Percentiles rank a stretch among this genome's conserved stretches.
Evolutionary conservation across 768 basidiomycete genomes (phyloP).

Genomic region (Lactarius trivialis): DNA sequence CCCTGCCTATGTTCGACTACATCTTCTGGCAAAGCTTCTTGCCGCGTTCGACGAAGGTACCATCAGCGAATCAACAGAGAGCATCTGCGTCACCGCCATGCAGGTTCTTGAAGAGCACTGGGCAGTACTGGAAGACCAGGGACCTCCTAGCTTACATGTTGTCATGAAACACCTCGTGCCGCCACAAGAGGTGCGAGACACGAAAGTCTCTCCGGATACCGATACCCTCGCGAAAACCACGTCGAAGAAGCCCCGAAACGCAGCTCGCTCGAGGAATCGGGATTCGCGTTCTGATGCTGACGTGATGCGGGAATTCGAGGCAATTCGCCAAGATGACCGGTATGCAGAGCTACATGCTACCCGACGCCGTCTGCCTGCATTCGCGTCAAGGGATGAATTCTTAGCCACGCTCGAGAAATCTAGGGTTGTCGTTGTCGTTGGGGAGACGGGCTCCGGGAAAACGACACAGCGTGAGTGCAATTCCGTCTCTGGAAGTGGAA

Average conservation of each 20-base stretch:
- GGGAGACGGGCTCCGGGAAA: constrained; percentile 92
- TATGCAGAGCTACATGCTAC: constrained; percentile 51
- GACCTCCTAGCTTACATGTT: constrained; percentile 67
- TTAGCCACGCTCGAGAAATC: constrained; percentile 48
- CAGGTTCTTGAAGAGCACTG: constrained; percentile 66
- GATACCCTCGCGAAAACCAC: not conserved
- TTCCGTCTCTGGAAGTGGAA: not conserved
- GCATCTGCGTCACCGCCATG: constrained; percentile 65
- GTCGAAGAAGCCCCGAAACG: constrained; percentile 21
- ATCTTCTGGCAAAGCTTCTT: constrained; percentile 68
- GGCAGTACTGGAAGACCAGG: constrained; percentile 56
- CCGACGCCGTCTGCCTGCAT: constrained; percentile 71
- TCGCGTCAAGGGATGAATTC: constrained; percentile 57
- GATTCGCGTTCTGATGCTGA: constrained; percentile 43
- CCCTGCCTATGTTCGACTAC: constrained; percentile 76
- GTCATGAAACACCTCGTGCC: constrained; percentile 60
- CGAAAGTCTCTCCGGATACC: not conserved
- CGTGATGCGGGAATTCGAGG: constrained; percentile 49
- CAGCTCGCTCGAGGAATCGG: constrained; percentile 25
- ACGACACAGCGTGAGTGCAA: constrained; percentile 66
- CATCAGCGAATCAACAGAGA: constrained; percentile 60
- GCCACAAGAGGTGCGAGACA: not conserved
- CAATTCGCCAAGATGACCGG: constrained; percentile 36
- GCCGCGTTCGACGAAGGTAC: constrained; percentile 44
- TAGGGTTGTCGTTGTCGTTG: constrained; percentile 77